Conservation (phyloP, 441 rosid genomes). For the Cnidoscolus chayamansa region DNA sequence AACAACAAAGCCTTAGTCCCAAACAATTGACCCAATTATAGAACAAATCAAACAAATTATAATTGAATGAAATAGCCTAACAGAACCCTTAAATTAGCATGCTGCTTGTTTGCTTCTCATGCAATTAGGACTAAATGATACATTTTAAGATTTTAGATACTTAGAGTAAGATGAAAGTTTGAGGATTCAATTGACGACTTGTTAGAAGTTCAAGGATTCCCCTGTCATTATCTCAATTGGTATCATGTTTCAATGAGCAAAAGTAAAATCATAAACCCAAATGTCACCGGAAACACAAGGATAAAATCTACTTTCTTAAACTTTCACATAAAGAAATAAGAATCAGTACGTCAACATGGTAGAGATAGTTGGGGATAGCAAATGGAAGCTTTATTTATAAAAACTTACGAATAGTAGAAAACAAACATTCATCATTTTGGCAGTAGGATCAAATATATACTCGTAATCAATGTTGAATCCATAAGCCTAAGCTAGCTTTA, state of each 20-base stretch:
- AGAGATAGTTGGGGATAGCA: background rate
- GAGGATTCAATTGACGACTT: background rate
- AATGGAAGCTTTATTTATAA: background rate
- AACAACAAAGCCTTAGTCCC: too few species aligned
- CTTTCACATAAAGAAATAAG: background rate
- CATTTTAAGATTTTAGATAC: background rate
- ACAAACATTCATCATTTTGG: background rate
- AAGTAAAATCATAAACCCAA: background rate
- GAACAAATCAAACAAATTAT: background rate
- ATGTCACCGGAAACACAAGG: background rate
- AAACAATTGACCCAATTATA: too few species aligned
- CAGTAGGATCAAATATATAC: background rate
- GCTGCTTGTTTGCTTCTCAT: background rate
- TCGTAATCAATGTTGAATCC: background rate
- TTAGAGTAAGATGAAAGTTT: background rate
- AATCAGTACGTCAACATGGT: background rate
- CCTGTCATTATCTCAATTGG: background rate
- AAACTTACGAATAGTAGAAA: too few species aligned
- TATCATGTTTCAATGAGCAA: background rate
- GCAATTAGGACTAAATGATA: background rate
- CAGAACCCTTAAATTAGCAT: background rate
- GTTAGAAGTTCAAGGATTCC: background rate
- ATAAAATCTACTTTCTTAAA: background rate
- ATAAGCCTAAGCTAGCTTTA: background rate
- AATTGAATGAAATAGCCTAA: background rate